Conservation (phyloP, 805 yeast genomes). For the Saccharomycopsis oosterbeekiorum region DNA sequence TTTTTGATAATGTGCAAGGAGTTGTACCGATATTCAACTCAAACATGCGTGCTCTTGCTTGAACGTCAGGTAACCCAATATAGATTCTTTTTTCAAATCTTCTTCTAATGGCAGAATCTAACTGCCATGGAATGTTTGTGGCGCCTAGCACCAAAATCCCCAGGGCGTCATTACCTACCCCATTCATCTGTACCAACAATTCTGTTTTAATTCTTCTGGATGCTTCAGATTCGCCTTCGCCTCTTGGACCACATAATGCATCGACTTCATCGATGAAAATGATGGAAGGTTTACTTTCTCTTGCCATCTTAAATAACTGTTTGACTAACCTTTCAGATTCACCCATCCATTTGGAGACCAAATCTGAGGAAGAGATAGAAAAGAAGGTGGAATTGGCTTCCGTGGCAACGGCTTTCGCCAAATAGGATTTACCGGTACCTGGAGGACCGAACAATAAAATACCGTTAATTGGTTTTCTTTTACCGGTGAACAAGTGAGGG, state of each 20-base stretch:
- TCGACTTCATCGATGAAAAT: conserved; percentile 97
- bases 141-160: conserved; percentile 96
- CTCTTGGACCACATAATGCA: conserved; percentile 95
- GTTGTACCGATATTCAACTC: conserved; percentile 86
- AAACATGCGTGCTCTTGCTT: conserved; percentile 88
- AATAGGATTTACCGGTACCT: conserved; percentile 94
- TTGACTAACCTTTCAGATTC: conserved; percentile 94
- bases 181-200: conserved; percentile 94
- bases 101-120: conserved; percentile 94
- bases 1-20: conserved; percentile 65
- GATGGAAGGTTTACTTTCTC: conserved; percentile 92
- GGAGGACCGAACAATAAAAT: conserved; percentile 88
- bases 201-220: conserved; percentile 94
- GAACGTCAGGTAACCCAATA: conserved; percentile 89
- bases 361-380: conserved; percentile 90
- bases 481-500: conserved; percentile 92
- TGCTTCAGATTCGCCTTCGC: conserved; percentile 97
- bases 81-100: conserved; percentile 93
- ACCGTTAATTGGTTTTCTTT: conserved; percentile 87
- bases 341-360: conserved; percentile 99
- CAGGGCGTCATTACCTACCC: conserved; percentile 89
- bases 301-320: conserved; percentile 89
- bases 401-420: conserved; percentile 98
- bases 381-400: conserved; percentile 96
- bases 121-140: conserved; percentile 97